Base-by-base conservation (phyloP, 768 basidiomycete genomes). In the Fistulinella prunicolor region DNA sequence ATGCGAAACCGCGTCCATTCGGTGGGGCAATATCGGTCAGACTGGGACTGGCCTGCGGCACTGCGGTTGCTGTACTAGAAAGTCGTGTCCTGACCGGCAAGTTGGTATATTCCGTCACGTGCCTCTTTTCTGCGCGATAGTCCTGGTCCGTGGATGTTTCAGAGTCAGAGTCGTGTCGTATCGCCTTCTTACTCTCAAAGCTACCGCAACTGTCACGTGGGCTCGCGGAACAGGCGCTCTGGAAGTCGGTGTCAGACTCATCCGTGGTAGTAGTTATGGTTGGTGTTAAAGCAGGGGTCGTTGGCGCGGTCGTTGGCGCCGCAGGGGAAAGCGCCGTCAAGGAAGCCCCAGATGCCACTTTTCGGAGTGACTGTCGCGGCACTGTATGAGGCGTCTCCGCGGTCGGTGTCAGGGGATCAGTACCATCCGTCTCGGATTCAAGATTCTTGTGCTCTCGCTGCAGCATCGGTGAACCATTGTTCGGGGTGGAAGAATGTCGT, bases 211-310 rank as follows among this genome's bases (percentile, higher is more conserved):
- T 87, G 38, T 71, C 78, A 1, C 85, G 79, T 12, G 87, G 86
- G 59, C 86, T 88, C 3, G 79, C 69, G 5, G 87, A 89, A 65
- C 86, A 89, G 28, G 89, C 89, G 54, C 89, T 91, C 68, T 90
- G 88, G 65, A 91, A 92, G 59, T 92, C 89, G 22, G 85, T 85
- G 57, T 89, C 87, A 19, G 86, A 88, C 56, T 88, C 87, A 49
- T 89, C 86, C 8, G 85, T 80, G 26, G 76, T 68, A 22, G 67
- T 70, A 22, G 66, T 63, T 30, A 68, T 59, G 20, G 62, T 54
- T 2, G 64, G 59, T 0, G 71, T 64, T 49, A 70, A 55, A 22
- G 67, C 63, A 34, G 70, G 72, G 9, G 69, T 73, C 48, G 64
- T 65, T 6, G 72, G 67, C 13, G 53, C 54, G 6, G 68, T 63